Percentiles rank a stretch among this genome's conserved stretches.
Conservation (phyloP, 2,329 filamentous ascomycete species). For the Colletotrichum sp. region DNA sequence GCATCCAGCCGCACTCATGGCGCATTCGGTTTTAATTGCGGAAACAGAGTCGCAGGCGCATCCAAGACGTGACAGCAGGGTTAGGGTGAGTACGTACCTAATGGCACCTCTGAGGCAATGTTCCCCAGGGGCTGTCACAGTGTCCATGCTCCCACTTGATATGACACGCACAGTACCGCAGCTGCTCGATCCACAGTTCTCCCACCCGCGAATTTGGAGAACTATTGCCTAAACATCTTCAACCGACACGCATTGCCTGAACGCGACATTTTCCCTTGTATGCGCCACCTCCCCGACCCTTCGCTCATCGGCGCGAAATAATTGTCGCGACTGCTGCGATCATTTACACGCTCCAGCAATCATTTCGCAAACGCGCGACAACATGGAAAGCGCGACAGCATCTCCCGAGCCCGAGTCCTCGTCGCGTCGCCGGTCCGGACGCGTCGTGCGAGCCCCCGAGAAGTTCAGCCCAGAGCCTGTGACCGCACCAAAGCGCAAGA, state of each 20-base stretch:
- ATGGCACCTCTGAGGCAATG: neutral
- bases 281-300: constrained; percentile 4
- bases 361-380: constrained; percentile 5
- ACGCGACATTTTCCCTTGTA: constrained; percentile 16
- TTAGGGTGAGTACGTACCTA: neutral
- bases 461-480: constrained; percentile 64
- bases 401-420: constrained; percentile 56
- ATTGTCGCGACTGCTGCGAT: constrained; percentile 11
- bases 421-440: constrained; percentile 71
- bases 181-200: neutral
- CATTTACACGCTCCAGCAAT: neutral
- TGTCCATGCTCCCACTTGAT: neutral
- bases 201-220: constrained; percentile 12
- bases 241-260: neutral
- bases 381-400: constrained; percentile 59
- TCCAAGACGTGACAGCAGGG: neutral
- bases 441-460: constrained; percentile 65
- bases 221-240: constrained; percentile 16
- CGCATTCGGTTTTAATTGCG: neutral
- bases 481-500: constrained; percentile 62
- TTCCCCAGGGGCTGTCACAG: neutral
- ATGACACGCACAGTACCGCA: neutral
- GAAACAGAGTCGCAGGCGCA: neutral
- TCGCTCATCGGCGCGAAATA: constrained; percentile 21
- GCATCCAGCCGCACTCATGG: neutral